These are phyloP conservation scores for Neopestalotiopsis rosae DNA, from an alignment of 2,329 filamentous ascomycete species.

Conservation along the genomic window DNA sequence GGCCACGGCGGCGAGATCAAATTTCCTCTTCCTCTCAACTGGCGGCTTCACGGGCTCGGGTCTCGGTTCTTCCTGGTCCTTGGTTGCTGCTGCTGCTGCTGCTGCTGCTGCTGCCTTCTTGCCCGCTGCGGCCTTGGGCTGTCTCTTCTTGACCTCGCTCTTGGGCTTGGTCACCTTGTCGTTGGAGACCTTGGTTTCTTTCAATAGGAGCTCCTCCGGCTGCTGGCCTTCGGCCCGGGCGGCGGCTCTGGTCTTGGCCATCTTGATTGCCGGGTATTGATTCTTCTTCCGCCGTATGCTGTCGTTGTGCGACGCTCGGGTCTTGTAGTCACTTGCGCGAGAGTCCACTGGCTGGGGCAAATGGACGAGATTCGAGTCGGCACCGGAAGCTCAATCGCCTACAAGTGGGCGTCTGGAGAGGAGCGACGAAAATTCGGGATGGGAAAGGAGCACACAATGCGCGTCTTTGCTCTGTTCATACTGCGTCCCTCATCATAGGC, in stretches of 20 bases:
- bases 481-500: not conserved
- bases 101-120: not conserved
- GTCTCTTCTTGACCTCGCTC: slow-evolving; percentile 16
- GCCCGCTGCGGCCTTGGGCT: slow-evolving; percentile 16
- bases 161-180: slow-evolving; percentile 18
- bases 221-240: slow-evolving; percentile 28
- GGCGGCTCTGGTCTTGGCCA: slow-evolving; percentile 31
- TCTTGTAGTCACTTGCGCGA: not conserved
- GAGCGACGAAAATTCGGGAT: too few relatives aligned
- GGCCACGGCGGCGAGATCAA: slow-evolving; percentile 10
- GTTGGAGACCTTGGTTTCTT: slow-evolving; percentile 20
- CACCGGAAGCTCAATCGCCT: not conserved
- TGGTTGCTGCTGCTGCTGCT: not conserved
- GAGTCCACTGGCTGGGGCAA: not conserved
- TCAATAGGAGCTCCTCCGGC: slow-evolving; percentile 24
- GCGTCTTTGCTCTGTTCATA: not conserved
- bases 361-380: not conserved
- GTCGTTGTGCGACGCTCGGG: not conserved
- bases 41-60: not conserved
- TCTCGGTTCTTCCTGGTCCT: not conserved
- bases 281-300: not conserved
- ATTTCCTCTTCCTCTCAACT: not conserved
- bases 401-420: too few relatives aligned
- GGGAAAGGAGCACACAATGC: not conserved
- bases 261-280: slow-evolving; percentile 9